Conservation (phyloP, 345 rosid genomes). For the Citrus australasica region DNA sequence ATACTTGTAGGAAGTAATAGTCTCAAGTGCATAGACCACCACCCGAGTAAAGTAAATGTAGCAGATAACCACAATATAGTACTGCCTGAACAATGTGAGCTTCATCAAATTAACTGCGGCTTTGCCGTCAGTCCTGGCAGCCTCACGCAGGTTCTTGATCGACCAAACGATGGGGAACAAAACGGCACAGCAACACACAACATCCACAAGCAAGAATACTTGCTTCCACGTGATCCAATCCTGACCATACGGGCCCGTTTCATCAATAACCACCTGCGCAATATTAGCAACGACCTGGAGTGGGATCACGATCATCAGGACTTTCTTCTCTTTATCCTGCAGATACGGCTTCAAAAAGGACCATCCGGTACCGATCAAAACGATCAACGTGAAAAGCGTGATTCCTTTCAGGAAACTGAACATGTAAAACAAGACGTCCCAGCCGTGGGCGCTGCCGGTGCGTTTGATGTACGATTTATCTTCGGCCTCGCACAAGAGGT, state of each 20-base stretch:
- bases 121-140: conserved; percentile 89
- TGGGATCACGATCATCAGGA: conserved; percentile 91
- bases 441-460: conserved; percentile 91
- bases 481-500: conserved; percentile 83
- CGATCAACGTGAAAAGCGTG: conserved; percentile 81
- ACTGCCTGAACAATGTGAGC: conserved; percentile 88
- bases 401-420: conserved; percentile 94
- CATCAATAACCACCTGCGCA: conserved; percentile 89
- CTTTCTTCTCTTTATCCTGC: conserved; percentile 98
- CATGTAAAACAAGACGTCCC: conserved; percentile 94
- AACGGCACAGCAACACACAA: conserved; percentile 91
- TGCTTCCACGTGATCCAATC: conserved; percentile 92
- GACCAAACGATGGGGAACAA: conserved; percentile 97
- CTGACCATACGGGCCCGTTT: conserved; percentile 73
- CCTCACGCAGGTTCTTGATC: conserved; percentile 90
- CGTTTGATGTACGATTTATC: conserved; percentile 84
- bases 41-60: conserved; percentile 94
- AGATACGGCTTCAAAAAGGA: conserved; percentile 91
- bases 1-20: conserved; percentile 86
- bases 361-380: conserved; percentile 96
- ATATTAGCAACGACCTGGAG: conserved; percentile 91
- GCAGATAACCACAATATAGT: conserved; percentile 92
- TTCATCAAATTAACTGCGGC: conserved; percentile 94
- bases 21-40: conserved; percentile 81
- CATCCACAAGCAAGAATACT: conserved; percentile 85